These are phyloP conservation scores for Saksenaea oblongispora DNA, from an alignment of 371 early-diverging fungal genomes.

Conservation along the genomic window DNA sequence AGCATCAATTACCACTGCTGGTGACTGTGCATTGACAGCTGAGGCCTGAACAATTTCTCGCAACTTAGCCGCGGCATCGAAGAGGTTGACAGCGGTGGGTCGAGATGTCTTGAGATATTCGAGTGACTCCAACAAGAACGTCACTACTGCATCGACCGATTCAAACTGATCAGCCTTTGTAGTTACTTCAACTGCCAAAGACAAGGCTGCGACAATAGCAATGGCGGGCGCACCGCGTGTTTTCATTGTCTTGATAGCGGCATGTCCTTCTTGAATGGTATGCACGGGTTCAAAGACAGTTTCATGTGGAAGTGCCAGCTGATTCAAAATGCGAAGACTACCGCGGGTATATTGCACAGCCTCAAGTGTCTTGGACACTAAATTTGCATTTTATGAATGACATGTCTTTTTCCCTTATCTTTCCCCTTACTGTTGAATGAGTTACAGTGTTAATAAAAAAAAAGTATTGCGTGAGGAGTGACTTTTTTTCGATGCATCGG, in stretches of 20 bases:
- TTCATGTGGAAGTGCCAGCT: constrained; percentile 89
- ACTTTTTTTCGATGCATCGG: neutral
- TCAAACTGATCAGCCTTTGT: constrained; percentile 38
- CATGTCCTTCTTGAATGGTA: constrained; percentile 76
- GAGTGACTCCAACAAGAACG: constrained; percentile 64
- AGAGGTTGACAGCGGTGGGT: constrained; percentile 96
- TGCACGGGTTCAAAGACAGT: constrained; percentile 75
- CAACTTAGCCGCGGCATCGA: constrained; percentile 86
- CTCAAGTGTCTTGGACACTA: constrained; percentile 56
- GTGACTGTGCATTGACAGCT: constrained; percentile 21
- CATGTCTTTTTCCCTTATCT: neutral
- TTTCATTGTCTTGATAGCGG: constrained; percentile 93
- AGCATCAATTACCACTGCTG: constrained; percentile 49
- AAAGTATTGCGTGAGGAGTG: neutral
- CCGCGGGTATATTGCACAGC: constrained; percentile 79
- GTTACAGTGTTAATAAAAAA: neutral
- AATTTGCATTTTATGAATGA: neutral
- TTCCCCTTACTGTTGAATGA: neutral
- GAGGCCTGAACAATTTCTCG: constrained; percentile 35
- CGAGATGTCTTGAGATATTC: constrained; percentile 87
- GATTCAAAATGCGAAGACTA: constrained; percentile 81
- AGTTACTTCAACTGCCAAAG: constrained; percentile 85
- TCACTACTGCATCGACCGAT: constrained; percentile 42
- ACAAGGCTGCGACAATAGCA: constrained; percentile 93
- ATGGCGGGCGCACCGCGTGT: constrained; percentile 96